Evolutionary conservation across 2,329 filamentous ascomycete genomes (phyloP), one percentile per base, ranked within the genome.

Genomic region (Decorospora gaudefroyi): DNA sequence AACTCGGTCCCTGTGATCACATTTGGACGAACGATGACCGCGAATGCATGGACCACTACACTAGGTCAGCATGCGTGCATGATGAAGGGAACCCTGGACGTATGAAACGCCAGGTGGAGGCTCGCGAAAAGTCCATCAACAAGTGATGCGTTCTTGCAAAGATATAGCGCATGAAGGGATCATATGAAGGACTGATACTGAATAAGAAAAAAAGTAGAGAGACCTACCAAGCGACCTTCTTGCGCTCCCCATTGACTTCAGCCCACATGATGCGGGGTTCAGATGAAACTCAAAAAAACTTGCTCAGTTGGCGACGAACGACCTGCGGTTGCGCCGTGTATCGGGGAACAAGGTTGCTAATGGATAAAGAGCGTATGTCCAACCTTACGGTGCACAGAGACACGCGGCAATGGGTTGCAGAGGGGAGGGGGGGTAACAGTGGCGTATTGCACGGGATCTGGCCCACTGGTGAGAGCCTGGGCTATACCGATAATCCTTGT

Each of bases 11-110:
- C 78, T 77, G 48, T 89, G 86, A 33, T 80, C 84, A 69, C 86
- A 89, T 74, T 86, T 87, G 38, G 85, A 87, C 19, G 86, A 88
- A 59, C 86, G 83, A 69, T 89, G 86, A 43, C 86, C 86, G 61
- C 85, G 83, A 57, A 88, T 88, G 67, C 86, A 88, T 62, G 85
- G 85, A 76, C 82, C 82, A 70, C 85, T 88, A 57, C 32, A 42
- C 33, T 16, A 26, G 22, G 46, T 62, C 35, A 65, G 56, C 42
- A 31, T 32, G 19, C 32, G 32, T 23, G 32, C 15, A 41, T 9
- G 10, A 23, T 30, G 28, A 25, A 47, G 19, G 31, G 22, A 27
- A 23, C n/a, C 23, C 30, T 19, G n/a, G 6, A 32, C 12, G 35
- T 17, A 11, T 34, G 19, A 6, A 18, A 15, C 23, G 21, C 29